These are phyloP conservation scores for Taxawa tesnikishii DNA, from an alignment of 2,329 filamentous ascomycete genomes.

Conservation along the genomic window DNA sequence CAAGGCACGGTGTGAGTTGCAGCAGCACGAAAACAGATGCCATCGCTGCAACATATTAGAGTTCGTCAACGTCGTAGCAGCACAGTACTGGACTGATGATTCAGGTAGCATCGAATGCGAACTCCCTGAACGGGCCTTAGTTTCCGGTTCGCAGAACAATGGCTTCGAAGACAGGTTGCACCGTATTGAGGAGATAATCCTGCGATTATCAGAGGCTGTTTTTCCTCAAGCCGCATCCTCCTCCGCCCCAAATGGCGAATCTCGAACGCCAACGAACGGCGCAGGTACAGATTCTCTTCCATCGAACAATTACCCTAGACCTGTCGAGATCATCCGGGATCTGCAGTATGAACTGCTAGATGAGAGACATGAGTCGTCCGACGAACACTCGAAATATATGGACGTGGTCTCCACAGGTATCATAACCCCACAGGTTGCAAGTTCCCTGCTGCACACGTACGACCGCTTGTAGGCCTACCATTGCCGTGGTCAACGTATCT, in stretches of 20 bases:
- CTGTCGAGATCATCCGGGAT: conserved; percentile 4
- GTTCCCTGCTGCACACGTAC: conserved; percentile 2
- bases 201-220: background rate
- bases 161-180: conserved; percentile 1
- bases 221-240: background rate
- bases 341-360: conserved; percentile 3
- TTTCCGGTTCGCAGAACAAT: background rate
- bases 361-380: background rate
- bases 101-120: background rate
- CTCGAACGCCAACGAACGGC: background rate
- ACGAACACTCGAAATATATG: background rate
- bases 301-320: conserved; percentile 3
- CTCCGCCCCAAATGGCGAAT: background rate
- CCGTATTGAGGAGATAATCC: conserved; percentile 2
- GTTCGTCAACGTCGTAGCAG: conserved; percentile 1
- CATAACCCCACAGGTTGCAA: background rate
- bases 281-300: background rate
- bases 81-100: conserved; percentile 1
- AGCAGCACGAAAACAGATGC: background rate
- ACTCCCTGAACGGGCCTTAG: background rate
- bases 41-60: conserved; percentile 4
- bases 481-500: background rate
- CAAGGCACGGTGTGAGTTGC: conserved; percentile 4
- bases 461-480: background rate
- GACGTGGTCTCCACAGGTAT: conserved; percentile 3